phyloP scores from a whole-genome alignment of 177 flowering plant genomes.

The Telopea speciosissima region DNA sequence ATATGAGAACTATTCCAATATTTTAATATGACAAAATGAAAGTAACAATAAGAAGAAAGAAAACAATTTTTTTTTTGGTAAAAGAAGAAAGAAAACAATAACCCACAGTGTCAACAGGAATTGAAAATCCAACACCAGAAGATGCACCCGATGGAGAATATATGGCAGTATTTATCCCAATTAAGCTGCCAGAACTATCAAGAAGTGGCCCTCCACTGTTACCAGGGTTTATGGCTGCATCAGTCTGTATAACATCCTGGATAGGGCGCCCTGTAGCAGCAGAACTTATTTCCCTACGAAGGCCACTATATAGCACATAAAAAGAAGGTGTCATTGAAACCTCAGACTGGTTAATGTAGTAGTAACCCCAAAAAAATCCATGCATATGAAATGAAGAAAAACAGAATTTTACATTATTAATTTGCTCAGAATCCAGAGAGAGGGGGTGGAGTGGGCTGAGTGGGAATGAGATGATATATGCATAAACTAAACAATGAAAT shows the following conservation, averaged over 20 bases:
- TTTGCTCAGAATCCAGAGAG: not conserved
- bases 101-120: constrained; percentile 96
- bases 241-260: constrained; percentile 96
- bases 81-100: not conserved
- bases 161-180: constrained; percentile 94
- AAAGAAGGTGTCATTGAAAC: constrained; percentile 8
- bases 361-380: no score
- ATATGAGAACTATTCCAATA: not conserved
- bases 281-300: constrained; percentile 92
- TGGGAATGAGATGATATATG: no score
- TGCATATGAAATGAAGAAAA: no score
- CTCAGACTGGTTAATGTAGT: not conserved
- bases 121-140: constrained; percentile 97
- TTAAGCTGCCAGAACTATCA: constrained; percentile 89
- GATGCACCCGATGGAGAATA: constrained; percentile 98
- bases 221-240: constrained; percentile 98
- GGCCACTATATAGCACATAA: constrained; percentile 57
- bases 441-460: no score
- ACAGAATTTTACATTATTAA: no score
- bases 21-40: no score
- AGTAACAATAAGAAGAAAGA: not conserved
- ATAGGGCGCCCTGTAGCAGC: constrained; percentile 99
- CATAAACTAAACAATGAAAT: not conserved
- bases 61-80: no score
- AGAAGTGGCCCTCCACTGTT: constrained; percentile 99